Evolutionary conservation across 1,284 basidiomycete genomes (phyloP).

Genomic region (Pascua sp.): DNA sequence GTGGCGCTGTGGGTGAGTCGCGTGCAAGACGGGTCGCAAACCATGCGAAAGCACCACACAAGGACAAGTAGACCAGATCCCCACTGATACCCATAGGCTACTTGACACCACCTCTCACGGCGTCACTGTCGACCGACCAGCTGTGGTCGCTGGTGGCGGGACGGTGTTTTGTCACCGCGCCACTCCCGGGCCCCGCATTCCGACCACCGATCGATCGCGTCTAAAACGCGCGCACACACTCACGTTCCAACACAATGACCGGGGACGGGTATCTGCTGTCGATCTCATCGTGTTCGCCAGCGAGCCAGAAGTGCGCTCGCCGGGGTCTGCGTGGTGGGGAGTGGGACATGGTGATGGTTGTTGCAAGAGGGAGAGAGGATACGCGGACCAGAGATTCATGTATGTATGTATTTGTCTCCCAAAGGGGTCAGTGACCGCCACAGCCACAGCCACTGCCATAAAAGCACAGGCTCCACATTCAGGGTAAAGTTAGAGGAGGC

Average conservation of each 20-base stretch:
- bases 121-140: no score
- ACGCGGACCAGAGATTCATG: background rate
- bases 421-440: no score
- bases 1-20: background rate
- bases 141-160: no score
- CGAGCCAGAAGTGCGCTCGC: slow-evolving; percentile 11
- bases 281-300: slow-evolving; percentile 5
- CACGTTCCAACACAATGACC: background rate
- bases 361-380: background rate
- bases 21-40: background rate
- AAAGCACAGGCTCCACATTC: no score
- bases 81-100: no score
- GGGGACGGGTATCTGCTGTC: background rate
- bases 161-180: background rate
- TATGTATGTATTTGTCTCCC: no score
- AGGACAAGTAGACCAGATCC: no score
- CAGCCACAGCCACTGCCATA: background rate
- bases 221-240: background rate
- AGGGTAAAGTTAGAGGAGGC: no score
- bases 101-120: background rate
- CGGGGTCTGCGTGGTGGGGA: background rate
- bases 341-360: slow-evolving; percentile 1
- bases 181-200: background rate
- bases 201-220: no score
- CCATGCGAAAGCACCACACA: no score